These are phyloP conservation scores for Botrytis elliptica DNA, from an alignment of 2,329 filamentous ascomycete species.

Conservation along the genomic window DNA sequence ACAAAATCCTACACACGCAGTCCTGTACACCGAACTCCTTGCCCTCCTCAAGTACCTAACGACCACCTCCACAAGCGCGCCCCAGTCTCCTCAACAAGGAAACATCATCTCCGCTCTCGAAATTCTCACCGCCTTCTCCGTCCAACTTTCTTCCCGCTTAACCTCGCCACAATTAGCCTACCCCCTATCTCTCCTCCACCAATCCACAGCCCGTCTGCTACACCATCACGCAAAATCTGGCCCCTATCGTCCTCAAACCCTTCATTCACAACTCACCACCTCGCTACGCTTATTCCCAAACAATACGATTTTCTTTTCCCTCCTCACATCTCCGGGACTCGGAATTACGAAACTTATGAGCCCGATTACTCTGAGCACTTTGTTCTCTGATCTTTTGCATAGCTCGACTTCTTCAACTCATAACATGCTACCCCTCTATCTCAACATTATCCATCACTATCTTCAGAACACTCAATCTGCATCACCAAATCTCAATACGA, in stretches of 20 bases:
- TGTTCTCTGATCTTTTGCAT: constrained; percentile 4
- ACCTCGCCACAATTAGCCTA: constrained; percentile 34
- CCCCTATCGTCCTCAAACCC: constrained; percentile 64
- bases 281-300: constrained; percentile 66
- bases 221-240: constrained; percentile 59
- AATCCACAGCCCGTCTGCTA: constrained; percentile 65
- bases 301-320: constrained; percentile 72
- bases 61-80: constrained; percentile 41
- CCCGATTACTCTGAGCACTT: background rate
- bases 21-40: constrained; percentile 59
- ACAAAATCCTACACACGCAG: constrained; percentile 49
- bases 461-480: constrained; percentile 33
- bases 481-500: background rate
- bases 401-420: constrained; percentile 26
- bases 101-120: constrained; percentile 53
- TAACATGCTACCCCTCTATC: constrained; percentile 48
- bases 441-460: constrained; percentile 44
- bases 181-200: constrained; percentile 64
- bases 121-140: constrained; percentile 45
- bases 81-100: constrained; percentile 50
- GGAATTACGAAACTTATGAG: constrained; percentile 9
- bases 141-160: constrained; percentile 44
- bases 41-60: constrained; percentile 66
- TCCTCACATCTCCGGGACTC: constrained; percentile 51
- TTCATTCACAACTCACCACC: constrained; percentile 60